Evolutionary conservation across 1,139 yeast genomes (phyloP).

Genomic region (Meyerozyma guilliermondii): DNA sequence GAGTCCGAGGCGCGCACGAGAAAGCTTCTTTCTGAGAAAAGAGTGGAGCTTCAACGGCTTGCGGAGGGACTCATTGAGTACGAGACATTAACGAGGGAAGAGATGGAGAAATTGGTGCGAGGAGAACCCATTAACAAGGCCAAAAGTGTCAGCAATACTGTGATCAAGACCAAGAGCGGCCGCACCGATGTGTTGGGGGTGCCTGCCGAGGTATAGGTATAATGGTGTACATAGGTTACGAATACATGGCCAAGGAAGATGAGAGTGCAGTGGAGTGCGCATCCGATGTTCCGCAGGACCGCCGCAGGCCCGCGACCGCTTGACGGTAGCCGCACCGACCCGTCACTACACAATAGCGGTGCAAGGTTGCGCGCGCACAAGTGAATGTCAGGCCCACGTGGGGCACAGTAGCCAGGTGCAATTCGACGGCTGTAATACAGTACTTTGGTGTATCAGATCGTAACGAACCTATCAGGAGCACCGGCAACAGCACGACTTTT

Average conservation of each 20-base stretch:
- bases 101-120: slow-evolving; percentile 77
- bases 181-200: slow-evolving; percentile 1
- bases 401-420: neutral
- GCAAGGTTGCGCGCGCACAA: neutral
- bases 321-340: neutral
- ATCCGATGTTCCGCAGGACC: too few relatives aligned
- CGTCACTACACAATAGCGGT: neutral
- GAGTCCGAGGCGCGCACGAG: slow-evolving; percentile 80
- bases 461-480: neutral
- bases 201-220: slow-evolving; percentile 2
- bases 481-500: neutral
- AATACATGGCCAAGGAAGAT: too few relatives aligned
- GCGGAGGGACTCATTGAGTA: slow-evolving; percentile 94
- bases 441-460: neutral
- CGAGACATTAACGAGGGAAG: slow-evolving; percentile 89
- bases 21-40: slow-evolving; percentile 53
- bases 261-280: too few relatives aligned
- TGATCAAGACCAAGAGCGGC: slow-evolving; percentile 43
- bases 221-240: neutral
- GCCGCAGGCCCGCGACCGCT: neutral
- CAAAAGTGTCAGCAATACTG: slow-evolving; percentile 68
- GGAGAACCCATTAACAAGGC: slow-evolving; percentile 72
- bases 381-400: neutral
- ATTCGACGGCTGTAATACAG: neutral
- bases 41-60: slow-evolving; percentile 72